Evolutionary conservation across 306 rosid species (phyloP).

Genomic region (Ammopiptanthus mongolicus): DNA sequence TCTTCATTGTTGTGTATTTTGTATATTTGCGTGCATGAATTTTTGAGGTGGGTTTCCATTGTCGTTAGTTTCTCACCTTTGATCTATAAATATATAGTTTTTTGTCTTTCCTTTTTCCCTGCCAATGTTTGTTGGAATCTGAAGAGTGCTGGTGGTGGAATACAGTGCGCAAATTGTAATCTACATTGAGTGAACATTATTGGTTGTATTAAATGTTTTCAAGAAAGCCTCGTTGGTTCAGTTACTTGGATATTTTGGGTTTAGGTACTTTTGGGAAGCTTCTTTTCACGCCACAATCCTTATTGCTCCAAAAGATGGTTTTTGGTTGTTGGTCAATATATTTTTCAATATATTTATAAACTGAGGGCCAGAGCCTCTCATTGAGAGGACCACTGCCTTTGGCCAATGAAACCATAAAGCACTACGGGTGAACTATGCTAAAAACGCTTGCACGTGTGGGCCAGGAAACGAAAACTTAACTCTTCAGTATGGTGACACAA

Average conservation of each 20-base stretch:
- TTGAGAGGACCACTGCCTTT: neutral
- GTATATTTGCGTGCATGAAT: slow-evolving; percentile 84
- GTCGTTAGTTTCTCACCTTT: slow-evolving; percentile 14
- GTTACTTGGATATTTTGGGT: slow-evolving; percentile 5
- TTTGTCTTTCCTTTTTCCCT: slow-evolving; percentile 17
- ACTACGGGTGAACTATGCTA: neutral
- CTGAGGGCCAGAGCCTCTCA: neutral
- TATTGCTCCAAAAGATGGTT: neutral
- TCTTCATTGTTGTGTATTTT: slow-evolving; percentile 58
- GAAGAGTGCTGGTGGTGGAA: slow-evolving; percentile 47
- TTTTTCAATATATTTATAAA: too few species aligned
- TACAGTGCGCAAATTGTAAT: slow-evolving; percentile 54
- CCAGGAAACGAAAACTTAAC: neutral
- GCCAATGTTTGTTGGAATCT: slow-evolving; percentile 42
- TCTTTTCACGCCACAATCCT: neutral
- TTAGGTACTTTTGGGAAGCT: neutral
- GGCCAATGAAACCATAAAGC: neutral
- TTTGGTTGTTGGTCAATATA: neutral
- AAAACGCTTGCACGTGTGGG: neutral
- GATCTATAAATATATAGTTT: slow-evolving; percentile 24
- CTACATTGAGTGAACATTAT: slow-evolving; percentile 31
- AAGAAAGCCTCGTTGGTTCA: slow-evolving; percentile 13
- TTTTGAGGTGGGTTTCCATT: slow-evolving; percentile 38
- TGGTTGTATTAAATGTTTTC: slow-evolving; percentile 46
- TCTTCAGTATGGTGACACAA: too few species aligned